Evolutionary conservation across 345 rosid species (phyloP).

Genomic region (Lepidium didymum): DNA sequence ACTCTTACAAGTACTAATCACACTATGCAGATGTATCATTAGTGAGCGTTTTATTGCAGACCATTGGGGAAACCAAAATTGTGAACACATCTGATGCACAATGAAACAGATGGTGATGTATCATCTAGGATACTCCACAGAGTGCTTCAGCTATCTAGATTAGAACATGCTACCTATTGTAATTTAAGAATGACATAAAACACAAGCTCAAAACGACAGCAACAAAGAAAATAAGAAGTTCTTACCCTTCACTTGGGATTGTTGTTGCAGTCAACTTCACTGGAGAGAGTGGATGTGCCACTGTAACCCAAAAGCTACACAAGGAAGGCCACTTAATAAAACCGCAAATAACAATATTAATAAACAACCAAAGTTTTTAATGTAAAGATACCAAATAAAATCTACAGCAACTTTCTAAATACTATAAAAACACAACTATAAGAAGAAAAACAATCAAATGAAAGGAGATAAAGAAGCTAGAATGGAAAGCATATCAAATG

Average conservation of each 20-base stretch:
- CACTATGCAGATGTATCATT: background rate
- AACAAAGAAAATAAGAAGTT: background rate
- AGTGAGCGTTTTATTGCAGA: background rate
- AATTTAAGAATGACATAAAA: background rate
- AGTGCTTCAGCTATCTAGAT: background rate
- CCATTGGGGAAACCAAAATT: background rate
- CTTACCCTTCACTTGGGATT: slow-evolving; percentile 84
- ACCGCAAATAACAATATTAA: background rate
- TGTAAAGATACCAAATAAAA: background rate
- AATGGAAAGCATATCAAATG: no score
- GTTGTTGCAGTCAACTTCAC: slow-evolving; percentile 48
- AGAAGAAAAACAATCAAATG: no score
- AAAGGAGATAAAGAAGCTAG: no score
- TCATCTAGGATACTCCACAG: background rate
- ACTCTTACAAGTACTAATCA: background rate
- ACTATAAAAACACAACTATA: no score
- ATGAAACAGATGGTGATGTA: background rate
- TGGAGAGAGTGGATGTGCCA: slow-evolving; percentile 56
- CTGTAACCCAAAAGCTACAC: slow-evolving; percentile 67
- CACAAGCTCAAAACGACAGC: background rate
- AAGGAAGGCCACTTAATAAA: slow-evolving; percentile 10
- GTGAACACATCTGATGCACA: background rate
- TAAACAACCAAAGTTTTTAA: background rate
- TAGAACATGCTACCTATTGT: background rate
- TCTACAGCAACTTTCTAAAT: background rate